Evolutionary conservation across 495 filamentous ascomycete genomes (phyloP), one percentile per base, ranked within the genome.

Genomic region (Cudoniella acicularis): DNA sequence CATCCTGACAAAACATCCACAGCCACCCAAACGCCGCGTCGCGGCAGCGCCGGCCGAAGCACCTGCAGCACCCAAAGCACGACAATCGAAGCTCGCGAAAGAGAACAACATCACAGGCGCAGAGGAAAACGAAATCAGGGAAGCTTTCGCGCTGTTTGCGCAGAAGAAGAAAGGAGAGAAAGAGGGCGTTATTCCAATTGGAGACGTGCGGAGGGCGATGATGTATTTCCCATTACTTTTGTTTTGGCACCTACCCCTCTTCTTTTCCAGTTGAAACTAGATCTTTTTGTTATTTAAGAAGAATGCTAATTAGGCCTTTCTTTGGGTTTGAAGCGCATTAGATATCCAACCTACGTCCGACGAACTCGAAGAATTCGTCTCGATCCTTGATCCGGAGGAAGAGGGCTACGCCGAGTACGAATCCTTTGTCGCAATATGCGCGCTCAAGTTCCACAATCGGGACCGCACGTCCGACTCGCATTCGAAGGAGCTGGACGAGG

Each of bases 81-180:
- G 80, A 48, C 83, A 79, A 62, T 96, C 92, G 63, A 93, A 91
- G 69, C 89, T 96, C 59, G 92, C 92, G 2, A 89, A 89, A 70
- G 89, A 94, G 61, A 84, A 97, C 78, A 82, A 89, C 70, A 85
- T 98, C 70, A 86, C 84, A 24, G 84, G 83, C 20, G 83, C 84
- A 50, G 87, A 96, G 75, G 94, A 98, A 69, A 77, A 81, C 62
- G 91, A 96, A 70, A 96, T 98, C 65, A 83, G 83, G 64, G 91
- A 96, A 71, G 92, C 91, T 16, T 98, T 94, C 73, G 73, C 80
- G 26, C 79, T 97, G 17, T 98, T 97, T 72, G 74, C 88, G 1
- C 79, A 87, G 53, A 81, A 85, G 27, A 83, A 84, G 66, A 77
- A 83, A 2, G 79, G 81, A 59, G 84, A 89, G 62, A 85, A 86